Evolutionary conservation across 2,329 filamentous ascomycete species (phyloP).

Genomic region (Xylaria multiplex): DNA sequence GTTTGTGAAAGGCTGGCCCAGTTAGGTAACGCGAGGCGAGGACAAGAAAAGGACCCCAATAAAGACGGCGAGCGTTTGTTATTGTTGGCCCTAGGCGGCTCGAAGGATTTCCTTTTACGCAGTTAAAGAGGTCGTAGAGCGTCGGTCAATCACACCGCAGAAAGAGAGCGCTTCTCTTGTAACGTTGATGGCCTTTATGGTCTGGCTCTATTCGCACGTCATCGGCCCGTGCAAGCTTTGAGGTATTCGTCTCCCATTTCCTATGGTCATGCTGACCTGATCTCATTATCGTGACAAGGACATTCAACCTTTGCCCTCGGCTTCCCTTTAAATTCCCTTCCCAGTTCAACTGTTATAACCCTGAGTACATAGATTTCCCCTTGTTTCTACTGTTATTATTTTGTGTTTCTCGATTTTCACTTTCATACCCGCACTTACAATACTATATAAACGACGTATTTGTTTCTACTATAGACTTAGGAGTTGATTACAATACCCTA

Average conservation of each 20-base stretch:
- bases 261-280: not conserved
- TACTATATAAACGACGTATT: not conserved
- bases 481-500: not conserved
- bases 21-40: not conserved
- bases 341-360: not conserved
- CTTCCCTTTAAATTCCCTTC: conserved; percentile 6
- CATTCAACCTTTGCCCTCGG: not conserved
- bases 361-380: not conserved
- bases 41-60: not conserved
- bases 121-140: conserved; percentile 18
- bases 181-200: conserved; percentile 20
- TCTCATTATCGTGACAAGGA: conserved; percentile 21
- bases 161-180: conserved; percentile 19
- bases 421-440: not conserved
- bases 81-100: not conserved
- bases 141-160: not conserved
- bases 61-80: conserved; percentile 10
- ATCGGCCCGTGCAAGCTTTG: conserved; percentile 13
- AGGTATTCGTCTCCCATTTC: not conserved
- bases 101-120: not conserved
- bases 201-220: conserved; percentile 1
- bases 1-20: not conserved
- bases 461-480: not conserved
- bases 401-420: not conserved
- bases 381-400: not conserved